Evolutionary conservation across 2,329 filamentous ascomycete species (phyloP).

Genomic region (Verticillium albo-atrum): DNA sequence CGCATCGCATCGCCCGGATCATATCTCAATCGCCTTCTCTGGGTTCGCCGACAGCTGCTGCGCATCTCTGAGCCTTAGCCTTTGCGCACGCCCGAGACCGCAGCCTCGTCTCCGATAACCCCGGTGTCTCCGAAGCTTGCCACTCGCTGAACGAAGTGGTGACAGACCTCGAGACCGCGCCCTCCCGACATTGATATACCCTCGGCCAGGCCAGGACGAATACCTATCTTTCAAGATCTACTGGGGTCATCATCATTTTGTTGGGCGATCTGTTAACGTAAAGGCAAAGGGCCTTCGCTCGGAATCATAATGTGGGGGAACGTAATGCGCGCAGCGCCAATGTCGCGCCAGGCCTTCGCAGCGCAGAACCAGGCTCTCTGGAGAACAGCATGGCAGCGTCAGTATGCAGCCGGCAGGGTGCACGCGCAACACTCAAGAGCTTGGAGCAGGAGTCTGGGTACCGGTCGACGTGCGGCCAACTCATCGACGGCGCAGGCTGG

Average conservation of each 20-base stretch:
- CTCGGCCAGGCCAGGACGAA: too few relatives aligned
- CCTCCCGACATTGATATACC: neutral
- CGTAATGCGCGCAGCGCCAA: slow-evolving; percentile 5
- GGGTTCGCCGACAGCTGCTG: neutral
- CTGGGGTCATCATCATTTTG: too few relatives aligned
- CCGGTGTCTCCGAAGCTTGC: neutral
- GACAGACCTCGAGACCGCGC: neutral
- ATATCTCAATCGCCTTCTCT: neutral
- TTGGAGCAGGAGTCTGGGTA: neutral
- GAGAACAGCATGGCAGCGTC: slow-evolving; percentile 8
- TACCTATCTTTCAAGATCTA: too few relatives aligned
- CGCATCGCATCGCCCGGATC: neutral
- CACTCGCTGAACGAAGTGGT: neutral
- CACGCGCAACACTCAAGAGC: neutral
- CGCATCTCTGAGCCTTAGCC: neutral
- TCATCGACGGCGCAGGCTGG: slow-evolving; percentile 1
- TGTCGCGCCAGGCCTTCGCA: slow-evolving; percentile 6
- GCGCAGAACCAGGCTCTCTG: slow-evolving; percentile 4
- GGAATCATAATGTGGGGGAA: neutral
- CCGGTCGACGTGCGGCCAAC: neutral
- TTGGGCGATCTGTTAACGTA: too few relatives aligned
- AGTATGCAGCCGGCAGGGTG: neutral
- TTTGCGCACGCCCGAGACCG: too few relatives aligned
- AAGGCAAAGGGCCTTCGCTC: neutral
- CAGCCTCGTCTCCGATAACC: neutral